Percentiles rank a stretch among this genome's conserved stretches.
These are phyloP conservation scores for Aspergillus japonicus DNA, from an alignment of 2,329 filamentous ascomycete genomes.

Conservation along the genomic window DNA sequence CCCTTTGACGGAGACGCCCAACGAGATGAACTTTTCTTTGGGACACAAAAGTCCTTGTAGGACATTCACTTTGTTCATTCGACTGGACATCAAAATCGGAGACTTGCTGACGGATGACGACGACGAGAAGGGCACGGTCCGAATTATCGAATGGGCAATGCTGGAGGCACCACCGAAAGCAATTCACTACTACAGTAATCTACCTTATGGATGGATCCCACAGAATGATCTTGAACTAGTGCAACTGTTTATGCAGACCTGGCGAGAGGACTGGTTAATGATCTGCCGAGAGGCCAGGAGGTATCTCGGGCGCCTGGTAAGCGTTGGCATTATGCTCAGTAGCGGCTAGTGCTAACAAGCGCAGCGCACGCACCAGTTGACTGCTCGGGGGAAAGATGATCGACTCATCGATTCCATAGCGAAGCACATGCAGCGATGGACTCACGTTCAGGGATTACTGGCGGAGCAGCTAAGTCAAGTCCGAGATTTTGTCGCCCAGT, in stretches of 20 bases:
- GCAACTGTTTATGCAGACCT: conserved; percentile 15
- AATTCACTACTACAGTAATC: conserved; percentile 17
- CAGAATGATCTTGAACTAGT: conserved; percentile 16
- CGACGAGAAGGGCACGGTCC: conserved; percentile 1
- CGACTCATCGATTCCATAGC: conserved; percentile 16
- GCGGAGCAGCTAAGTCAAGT: conserved; percentile 15
- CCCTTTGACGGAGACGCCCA: conserved; percentile 11
- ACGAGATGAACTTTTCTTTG: conserved; percentile 13
- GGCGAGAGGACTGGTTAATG: conserved; percentile 15
- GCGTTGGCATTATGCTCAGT: not conserved
- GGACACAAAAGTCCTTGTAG: conserved; percentile 15
- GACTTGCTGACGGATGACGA: not conserved
- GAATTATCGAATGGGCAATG: conserved; percentile 15
- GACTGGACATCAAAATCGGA: conserved; percentile 6
- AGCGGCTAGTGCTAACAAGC: not conserved
- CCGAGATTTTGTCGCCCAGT: conserved; percentile 13
- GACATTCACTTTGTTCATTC: conserved; percentile 17
- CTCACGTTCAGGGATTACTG: conserved; percentile 13
- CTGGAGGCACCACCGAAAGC: conserved; percentile 15
- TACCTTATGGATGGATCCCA: conserved; percentile 16
- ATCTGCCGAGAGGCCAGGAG: conserved; percentile 15
- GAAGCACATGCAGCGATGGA: conserved; percentile 17
- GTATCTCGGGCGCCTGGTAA: conserved; percentile 12
- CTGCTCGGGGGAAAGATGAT: conserved; percentile 15
- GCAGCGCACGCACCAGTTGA: conserved; percentile 16